Evolutionary conservation across 2,329 filamentous ascomycete genomes (phyloP), one percentile per base, ranked within the genome.

Genomic region (Exutisphaerella laricina): DNA sequence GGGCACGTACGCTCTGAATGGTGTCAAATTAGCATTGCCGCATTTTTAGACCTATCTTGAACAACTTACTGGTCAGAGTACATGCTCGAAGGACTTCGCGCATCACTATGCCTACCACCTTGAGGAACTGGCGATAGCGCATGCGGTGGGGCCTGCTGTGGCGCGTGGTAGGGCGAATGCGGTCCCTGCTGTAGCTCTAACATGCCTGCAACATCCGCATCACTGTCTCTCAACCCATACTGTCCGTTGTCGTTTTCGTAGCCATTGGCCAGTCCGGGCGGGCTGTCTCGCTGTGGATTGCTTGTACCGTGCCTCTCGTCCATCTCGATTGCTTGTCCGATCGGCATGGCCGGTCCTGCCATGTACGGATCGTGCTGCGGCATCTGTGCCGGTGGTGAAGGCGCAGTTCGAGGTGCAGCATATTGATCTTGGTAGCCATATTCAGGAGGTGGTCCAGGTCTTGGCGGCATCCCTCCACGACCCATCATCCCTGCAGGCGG

Each of bases 291-390:
- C 41, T 65, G 62, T n/a, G 74, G 73, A 41, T 71, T 74, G n/a
- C n/a, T n/a, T n/a, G n/a, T n/a, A 28, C 74, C 73, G n/a, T 71
- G 71, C n/a, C 73, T 71, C 23, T 82, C 80, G 61, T 89, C 83
- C 85, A 94, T 89, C 62, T 92, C 88, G 40, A 88, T 77, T 2
- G 84, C 80, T 58, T 83, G 82, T 7, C 80, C 80, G 9, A 80
- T 69, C 10, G 46, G 46, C 33, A 35, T 23, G 18, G 14, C 13
- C 33, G 43, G 47, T 41, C 56, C 35, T 33, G 50, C 48, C 12
- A 51, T 39, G 33, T 46, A 55, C 10, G 56, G 56, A 18, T 68
- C 66, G 17, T 64, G 62, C 51, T 58, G 57, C 7, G 55, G 55
- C 32, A 31, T 29, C 7, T 17, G 34, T 12, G 23, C 6, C 6